Base-by-base conservation (phyloP, 2,329 filamentous ascomycete species). In the Venturia pyrina region DNA sequence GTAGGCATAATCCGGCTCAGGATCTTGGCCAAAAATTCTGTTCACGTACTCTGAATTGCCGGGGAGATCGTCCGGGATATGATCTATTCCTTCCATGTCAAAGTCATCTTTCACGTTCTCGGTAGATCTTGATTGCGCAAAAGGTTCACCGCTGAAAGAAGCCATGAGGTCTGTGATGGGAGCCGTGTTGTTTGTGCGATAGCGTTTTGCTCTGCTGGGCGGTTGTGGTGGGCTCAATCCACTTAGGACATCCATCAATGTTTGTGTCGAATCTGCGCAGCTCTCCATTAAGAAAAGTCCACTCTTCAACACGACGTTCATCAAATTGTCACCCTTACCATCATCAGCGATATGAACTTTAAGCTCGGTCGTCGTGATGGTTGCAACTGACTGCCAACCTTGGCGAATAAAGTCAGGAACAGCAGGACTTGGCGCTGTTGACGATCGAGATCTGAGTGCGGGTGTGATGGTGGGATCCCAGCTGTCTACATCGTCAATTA, bases 261-360 rank as follows among this genome's bases (percentile, higher is more conserved):
- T 99, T 74, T 97, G 92, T 0, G 92, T 98, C 1, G 95, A 99
- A 76, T 99, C 95, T 40, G 95, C 95, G 72, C 96, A 99, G 0
- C 93, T 96, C 76, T 99, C 95, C 7, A 99, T 79, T 43, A 99
- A 88, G 64, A 99, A 81, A 1, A 99, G 82, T 69, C 96, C 89
- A 72, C 96, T 93, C 68, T 86, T 86, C 60, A 98, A 79, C 69
- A 96, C 90, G 1, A 97, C 82, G 70, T 95, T 88, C 17, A 97
- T 76, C 50, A 86, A 84, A 69, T 87, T 89, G 40, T 86, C 82
- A 0, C 82, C 84, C 44, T 87, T 83, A 1, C 79, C 79, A 2
- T 80, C 80, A 11, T 82, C 79, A 28, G 80, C 78, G 15, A 93
- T 79, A 60, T 85, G 84, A 2, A 95, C 81, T 2, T 80, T 78